Base-by-base conservation (phyloP, 805 yeast genomes). In the Saturnispora zaruensis region DNA sequence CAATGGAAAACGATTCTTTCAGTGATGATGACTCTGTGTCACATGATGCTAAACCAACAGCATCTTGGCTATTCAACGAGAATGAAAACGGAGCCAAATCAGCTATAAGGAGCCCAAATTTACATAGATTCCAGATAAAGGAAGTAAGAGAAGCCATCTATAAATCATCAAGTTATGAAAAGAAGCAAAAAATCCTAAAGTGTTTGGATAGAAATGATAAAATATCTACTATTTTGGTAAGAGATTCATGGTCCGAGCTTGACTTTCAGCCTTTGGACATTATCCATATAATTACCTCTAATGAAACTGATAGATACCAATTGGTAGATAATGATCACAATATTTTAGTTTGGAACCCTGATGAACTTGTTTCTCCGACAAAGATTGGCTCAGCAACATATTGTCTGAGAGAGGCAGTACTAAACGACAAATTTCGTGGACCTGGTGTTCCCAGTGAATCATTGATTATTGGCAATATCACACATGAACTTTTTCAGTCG, bases 281-380 rank as follows among this genome's bases (percentile, higher is more conserved):
- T 0, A 70, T 85, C 16, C 87, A 85, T 63, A 65, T 84, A 5
- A 70, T 85, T 9, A 75, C 82, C 5, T 73, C 64, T 4, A 41
- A 52, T 3, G 24, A 45, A 11, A 41, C 46, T 16, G 52, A 41
- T 3, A 65, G 63, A 38, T 73, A 75, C 1, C 65, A 63, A 18
- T 54, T 81, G 3, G 74, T 83, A 7, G 86, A 82, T 55, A 70
- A 73, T 43, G 74, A 75, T 51, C 66, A 73, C 32, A 80, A 84
- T 56, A 62, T 89, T n/a, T 65, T 90, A 26, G 74, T 91, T 20
- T 76, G 93, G 75, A 78, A 85, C 55, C 99, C 99, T 0, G 98
- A 93, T 61, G 66, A 78, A 4, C 66, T 93, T 11, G 67, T 91
- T 0, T 78, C 96, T 0, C 89, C 96, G 2, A 93, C 98, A 0